These are phyloP conservation scores for Pichia manshurica DNA, from an alignment of 805 yeast species.

Conservation along the genomic window DNA sequence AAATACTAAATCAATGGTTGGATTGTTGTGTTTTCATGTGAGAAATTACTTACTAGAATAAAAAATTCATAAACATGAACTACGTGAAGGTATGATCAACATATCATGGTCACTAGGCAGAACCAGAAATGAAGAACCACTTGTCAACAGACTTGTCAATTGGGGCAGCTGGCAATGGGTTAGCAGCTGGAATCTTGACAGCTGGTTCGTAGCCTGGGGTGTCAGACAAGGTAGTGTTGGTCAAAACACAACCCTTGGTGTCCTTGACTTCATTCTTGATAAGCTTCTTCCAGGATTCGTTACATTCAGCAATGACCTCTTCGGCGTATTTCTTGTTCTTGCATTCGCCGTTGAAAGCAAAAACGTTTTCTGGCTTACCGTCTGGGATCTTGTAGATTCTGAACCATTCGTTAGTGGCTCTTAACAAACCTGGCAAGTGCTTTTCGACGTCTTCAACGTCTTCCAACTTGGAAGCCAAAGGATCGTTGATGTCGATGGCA, in stretches of 20 bases:
- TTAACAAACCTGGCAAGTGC: slow-evolving; percentile 86
- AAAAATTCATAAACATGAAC: too few relatives aligned
- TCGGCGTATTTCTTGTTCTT: slow-evolving; percentile 82
- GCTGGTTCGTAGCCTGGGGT: slow-evolving; percentile 49
- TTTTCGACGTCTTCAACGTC: slow-evolving; percentile 89
- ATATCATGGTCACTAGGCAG: slow-evolving; percentile 30
- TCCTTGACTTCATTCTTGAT: slow-evolving; percentile 55
- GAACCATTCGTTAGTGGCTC: slow-evolving; percentile 97
- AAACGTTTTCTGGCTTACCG: slow-evolving; percentile 94
- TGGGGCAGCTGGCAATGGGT: slow-evolving; percentile 79
- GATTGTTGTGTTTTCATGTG: too few relatives aligned
- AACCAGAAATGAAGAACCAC: slow-evolving; percentile 96
- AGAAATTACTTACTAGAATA: too few relatives aligned
- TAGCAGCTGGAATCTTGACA: slow-evolving; percentile 60
- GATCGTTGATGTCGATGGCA: slow-evolving; percentile 82
- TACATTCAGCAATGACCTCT: slow-evolving; percentile 75
- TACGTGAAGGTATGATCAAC: too few relatives aligned
- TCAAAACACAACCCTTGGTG: slow-evolving; percentile 62
- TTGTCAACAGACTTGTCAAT: slow-evolving; percentile 95
- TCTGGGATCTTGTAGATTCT: slow-evolving; percentile 96
- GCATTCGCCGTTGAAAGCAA: slow-evolving; percentile 94
- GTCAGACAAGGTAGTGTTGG: slow-evolving; percentile 64
- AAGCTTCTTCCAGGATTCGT: slow-evolving; percentile 77
- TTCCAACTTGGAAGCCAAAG: slow-evolving; percentile 77
- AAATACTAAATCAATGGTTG: too few relatives aligned